A percentile compares a stretch with the other conserved stretches of the same genome.
Evolutionary conservation across 140 eudicot species (phyloP).

Genomic region (Eryngium alpinum): DNA sequence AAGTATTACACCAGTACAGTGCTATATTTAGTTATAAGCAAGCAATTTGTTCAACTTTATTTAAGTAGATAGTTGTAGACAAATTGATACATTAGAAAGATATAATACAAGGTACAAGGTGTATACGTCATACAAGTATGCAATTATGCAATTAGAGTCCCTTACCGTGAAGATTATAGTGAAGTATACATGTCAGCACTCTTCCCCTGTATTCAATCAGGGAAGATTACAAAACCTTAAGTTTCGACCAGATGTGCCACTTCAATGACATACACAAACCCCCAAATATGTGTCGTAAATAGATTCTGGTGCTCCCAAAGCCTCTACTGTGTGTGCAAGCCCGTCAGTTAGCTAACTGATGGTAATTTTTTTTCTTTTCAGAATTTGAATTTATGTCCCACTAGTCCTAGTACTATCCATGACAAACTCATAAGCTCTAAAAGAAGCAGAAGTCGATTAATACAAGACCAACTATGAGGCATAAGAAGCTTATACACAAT

Average conservation of each 20-base stretch:
- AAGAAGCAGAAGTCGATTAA: neutral
- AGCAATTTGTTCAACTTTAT: neutral
- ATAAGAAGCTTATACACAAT: neutral
- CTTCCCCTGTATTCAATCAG: conserved; percentile 83
- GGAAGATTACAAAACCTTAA: too few species aligned
- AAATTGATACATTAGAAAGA: neutral
- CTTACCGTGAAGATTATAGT: conserved; percentile 81
- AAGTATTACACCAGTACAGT: conserved; percentile 90
- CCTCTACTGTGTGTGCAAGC: neutral
- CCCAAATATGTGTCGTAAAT: too few species aligned
- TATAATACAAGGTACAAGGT: neutral
- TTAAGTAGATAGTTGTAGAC: neutral
- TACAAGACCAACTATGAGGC: neutral
- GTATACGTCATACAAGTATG: neutral
- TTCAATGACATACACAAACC: too few species aligned
- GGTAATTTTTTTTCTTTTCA: neutral
- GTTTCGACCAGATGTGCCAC: too few species aligned
- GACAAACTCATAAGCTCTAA: neutral
- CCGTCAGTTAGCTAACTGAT: neutral
- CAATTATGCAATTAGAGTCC: neutral
- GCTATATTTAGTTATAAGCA: conserved; percentile 31
- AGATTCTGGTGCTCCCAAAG: neutral
- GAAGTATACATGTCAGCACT: conserved; percentile 96
- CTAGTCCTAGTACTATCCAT: neutral
- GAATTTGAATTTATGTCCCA: neutral